A percentile compares a stretch with the other conserved stretches of the same genome.
These are phyloP conservation scores for Vicia villosa DNA, from an alignment of 306 rosid species.

Conservation along the genomic window DNA sequence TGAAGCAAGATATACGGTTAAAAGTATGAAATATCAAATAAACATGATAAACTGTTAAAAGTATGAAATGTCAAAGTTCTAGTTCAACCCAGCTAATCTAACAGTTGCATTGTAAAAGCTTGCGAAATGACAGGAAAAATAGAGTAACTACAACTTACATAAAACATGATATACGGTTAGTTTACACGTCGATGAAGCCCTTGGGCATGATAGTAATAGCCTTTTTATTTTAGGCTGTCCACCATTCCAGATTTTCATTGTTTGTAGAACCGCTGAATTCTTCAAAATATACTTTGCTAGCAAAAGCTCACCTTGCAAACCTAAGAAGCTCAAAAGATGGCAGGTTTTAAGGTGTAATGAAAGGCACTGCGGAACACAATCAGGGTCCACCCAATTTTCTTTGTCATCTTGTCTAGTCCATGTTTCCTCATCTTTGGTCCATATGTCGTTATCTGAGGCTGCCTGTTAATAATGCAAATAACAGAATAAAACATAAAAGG, in stretches of 20 bases:
- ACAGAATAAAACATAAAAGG: background rate
- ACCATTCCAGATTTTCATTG: conserved; percentile 29
- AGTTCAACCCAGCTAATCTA: background rate
- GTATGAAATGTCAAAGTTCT: too few species aligned
- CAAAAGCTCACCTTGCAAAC: background rate
- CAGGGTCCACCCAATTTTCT: background rate
- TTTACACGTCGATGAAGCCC: background rate
- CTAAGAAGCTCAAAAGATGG: background rate
- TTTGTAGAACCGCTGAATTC: background rate
- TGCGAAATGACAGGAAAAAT: background rate
- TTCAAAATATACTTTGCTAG: background rate
- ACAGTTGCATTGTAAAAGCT: background rate
- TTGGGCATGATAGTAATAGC: background rate
- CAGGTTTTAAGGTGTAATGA: background rate
- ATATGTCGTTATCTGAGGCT: too few species aligned
- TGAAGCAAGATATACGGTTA: too few species aligned
- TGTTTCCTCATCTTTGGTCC: background rate
- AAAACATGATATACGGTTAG: background rate
- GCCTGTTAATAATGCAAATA: background rate
- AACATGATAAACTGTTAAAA: too few species aligned
- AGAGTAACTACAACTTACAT: background rate
- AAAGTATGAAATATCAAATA: too few species aligned
- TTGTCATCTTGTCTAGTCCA: background rate
- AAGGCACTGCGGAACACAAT: background rate
- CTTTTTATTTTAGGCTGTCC: background rate